phyloP scores from a whole-genome alignment of 352 stramenopile genomes.

The Pythium biforme region DNA sequence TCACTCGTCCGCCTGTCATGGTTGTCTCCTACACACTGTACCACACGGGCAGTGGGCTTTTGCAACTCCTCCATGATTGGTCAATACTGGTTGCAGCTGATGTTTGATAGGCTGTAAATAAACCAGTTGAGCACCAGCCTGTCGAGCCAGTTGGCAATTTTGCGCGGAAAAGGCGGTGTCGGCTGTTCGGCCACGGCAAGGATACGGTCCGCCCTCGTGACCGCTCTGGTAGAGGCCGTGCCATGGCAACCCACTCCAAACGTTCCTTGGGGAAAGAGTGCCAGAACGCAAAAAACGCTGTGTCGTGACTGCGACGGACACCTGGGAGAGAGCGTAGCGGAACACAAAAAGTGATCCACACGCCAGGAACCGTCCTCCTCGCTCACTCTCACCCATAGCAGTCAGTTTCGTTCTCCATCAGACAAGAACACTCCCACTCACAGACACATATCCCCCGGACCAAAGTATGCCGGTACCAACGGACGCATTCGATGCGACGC shows the following conservation, averaged over 20 bases:
- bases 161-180: neutral
- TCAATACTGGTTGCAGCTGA: neutral
- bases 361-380: neutral
- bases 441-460: neutral
- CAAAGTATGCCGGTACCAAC: neutral
- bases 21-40: too few relatives aligned
- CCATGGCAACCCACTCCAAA: neutral
- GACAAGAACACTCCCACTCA: neutral
- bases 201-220: neutral
- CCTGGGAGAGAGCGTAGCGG: slow-evolving; percentile 1
- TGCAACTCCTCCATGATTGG: neutral
- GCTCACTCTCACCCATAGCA: neutral
- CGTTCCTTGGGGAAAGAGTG: neutral
- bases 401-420: neutral
- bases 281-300: neutral
- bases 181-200: neutral
- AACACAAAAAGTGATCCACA: neutral
- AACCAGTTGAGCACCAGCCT: neutral
- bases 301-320: neutral
- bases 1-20: neutral
- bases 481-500: slow-evolving; percentile 36
- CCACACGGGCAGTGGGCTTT: neutral
- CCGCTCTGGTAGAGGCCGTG: neutral
- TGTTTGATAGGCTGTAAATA: neutral
- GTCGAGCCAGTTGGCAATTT: slow-evolving; percentile 1